These are phyloP conservation scores for Aspergillus hancockii DNA, from an alignment of 495 filamentous ascomycete genomes.

Conservation along the genomic window DNA sequence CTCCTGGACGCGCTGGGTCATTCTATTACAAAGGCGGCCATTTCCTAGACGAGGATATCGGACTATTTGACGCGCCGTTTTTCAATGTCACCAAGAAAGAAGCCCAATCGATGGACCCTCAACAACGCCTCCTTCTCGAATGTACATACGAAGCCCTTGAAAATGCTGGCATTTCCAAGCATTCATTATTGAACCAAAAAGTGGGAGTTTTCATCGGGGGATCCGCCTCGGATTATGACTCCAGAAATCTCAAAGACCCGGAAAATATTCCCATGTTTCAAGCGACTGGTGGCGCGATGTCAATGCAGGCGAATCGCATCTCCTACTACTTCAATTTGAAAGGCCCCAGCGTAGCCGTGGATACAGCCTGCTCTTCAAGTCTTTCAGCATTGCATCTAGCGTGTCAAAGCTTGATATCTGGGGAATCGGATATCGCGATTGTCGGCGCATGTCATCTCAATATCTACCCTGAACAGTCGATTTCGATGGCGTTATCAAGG, in stretches of 20 bases:
- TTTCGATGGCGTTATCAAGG: constrained; percentile 27
- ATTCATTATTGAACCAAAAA: background rate
- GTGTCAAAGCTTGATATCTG: constrained; percentile 42
- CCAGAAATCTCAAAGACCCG: constrained; percentile 26
- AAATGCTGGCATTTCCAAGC: constrained; percentile 24
- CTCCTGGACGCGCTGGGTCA: constrained; percentile 2
- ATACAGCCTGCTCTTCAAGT: constrained; percentile 55
- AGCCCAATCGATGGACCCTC: constrained; percentile 43
- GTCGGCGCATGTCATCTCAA: constrained; percentile 44
- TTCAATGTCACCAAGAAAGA: constrained; percentile 56
- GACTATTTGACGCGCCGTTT: constrained; percentile 54
- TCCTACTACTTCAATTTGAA: constrained; percentile 46
- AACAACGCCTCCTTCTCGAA: constrained; percentile 52
- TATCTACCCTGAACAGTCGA: constrained; percentile 30
- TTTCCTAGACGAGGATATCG: constrained; percentile 51
- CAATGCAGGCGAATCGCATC: constrained; percentile 46
- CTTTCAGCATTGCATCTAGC: constrained; percentile 54
- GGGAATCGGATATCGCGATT: constrained; percentile 45
- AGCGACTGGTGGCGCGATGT: constrained; percentile 19
- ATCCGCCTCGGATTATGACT: constrained; percentile 6
- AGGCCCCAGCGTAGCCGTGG: constrained; percentile 45
- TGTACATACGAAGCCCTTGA: constrained; percentile 60
- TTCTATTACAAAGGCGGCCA: constrained; percentile 26
- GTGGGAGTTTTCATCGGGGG: constrained; percentile 5
- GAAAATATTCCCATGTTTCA: constrained; percentile 24